Conservation (phyloP, 495 filamentous ascomycete species). For the Podospora sp. region DNA sequence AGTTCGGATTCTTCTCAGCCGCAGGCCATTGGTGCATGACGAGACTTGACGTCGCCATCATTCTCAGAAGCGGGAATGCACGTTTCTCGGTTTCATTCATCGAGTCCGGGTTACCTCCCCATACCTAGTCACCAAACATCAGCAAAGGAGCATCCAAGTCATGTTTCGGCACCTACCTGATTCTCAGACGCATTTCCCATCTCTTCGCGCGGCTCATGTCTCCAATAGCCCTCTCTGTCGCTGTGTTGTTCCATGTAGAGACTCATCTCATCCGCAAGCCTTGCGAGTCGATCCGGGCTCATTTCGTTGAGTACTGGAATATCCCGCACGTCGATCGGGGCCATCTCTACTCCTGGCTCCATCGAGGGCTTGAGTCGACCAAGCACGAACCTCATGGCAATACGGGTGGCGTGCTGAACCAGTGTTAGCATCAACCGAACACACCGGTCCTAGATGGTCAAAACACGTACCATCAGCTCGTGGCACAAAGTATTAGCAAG, state of each 20-base stretch:
- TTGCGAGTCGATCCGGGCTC: not conserved
- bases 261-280: not conserved
- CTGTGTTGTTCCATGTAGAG: not conserved
- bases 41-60: not conserved
- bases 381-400: not conserved
- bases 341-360: too few species aligned
- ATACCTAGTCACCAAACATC: not conserved
- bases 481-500: constrained; percentile 39
- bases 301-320: not conserved
- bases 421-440: too few species aligned
- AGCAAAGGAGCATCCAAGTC: not conserved
- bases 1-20: not conserved
- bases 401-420: not conserved
- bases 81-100: not conserved
- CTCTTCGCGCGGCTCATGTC: constrained; percentile 17
- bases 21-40: not conserved
- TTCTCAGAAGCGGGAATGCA: not conserved
- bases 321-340: not conserved
- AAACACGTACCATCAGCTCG: constrained; percentile 25
- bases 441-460: too few species aligned
- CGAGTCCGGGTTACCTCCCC: not conserved
- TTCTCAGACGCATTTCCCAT: constrained; percentile 34
- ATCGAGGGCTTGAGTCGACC: too few species aligned
- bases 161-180: constrained; percentile 12
- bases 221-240: constrained; percentile 26